Conservation (phyloP, 2,329 filamentous ascomycete species). For the Trichophyton mentagrophytes region DNA sequence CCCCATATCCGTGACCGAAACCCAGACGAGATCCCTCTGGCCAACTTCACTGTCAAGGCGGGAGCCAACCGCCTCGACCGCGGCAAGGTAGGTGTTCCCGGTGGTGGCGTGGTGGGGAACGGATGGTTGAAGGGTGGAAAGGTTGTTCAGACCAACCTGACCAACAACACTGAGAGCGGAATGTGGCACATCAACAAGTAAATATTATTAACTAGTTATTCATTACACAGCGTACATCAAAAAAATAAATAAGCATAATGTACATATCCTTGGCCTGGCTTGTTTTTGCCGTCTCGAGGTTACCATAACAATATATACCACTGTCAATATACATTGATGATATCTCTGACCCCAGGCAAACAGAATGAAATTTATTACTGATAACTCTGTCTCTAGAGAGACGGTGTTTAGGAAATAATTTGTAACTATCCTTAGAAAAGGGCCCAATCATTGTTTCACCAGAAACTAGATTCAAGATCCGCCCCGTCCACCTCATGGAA, state of each 20-base stretch:
- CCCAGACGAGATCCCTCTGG: slow-evolving; percentile 8
- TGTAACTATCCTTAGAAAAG: too few relatives aligned
- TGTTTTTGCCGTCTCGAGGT: too few relatives aligned
- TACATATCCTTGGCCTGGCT: not conserved
- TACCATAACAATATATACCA: too few relatives aligned
- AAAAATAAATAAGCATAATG: not conserved
- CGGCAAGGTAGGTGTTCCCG: slow-evolving; percentile 22
- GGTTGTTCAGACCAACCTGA: slow-evolving; percentile 22
- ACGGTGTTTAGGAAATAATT: too few relatives aligned
- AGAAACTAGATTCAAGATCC: too few relatives aligned
- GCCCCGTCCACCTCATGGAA: too few relatives aligned
- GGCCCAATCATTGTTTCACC: too few relatives aligned
- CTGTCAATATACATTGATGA: too few relatives aligned
- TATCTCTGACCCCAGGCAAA: too few relatives aligned
- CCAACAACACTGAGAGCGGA: slow-evolving; percentile 25
- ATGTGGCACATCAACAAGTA: slow-evolving; percentile 12
- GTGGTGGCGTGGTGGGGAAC: slow-evolving; percentile 35
- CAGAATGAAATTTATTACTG: too few relatives aligned
- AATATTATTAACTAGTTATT: not conserved
- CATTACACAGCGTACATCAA: not conserved
- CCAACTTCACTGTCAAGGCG: slow-evolving; percentile 40
- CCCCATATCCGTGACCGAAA: slow-evolving; percentile 8
- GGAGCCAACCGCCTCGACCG: slow-evolving; percentile 48
- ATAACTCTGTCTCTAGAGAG: too few relatives aligned
- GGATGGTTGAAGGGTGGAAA: slow-evolving; percentile 25